phyloP scores from a whole-genome alignment of 75 land plant genomes.

The Pinus albicaulis region DNA sequence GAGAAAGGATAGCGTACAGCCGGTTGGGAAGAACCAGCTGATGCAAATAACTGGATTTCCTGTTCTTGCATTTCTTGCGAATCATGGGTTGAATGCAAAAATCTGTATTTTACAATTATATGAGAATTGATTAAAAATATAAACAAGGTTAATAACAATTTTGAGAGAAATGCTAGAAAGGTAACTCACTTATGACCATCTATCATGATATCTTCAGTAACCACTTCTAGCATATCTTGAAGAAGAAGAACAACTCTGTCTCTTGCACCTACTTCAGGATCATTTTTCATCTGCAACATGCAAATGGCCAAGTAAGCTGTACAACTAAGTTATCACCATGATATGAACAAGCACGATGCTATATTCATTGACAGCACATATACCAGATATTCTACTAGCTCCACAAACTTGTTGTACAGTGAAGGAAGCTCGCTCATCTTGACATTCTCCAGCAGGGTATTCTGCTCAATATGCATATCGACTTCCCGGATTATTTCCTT shows the following conservation, averaged over 20 bases:
- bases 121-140: not conserved
- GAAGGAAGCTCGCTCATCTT: slow-evolving; percentile 23
- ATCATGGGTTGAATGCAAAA: not conserved
- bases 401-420: slow-evolving; percentile 28
- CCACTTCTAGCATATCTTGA: slow-evolving; percentile 55
- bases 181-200: slow-evolving; percentile 14
- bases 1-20: not conserved
- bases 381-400: slow-evolving; percentile 33
- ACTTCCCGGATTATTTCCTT: slow-evolving; percentile 5
- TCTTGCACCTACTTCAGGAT: slow-evolving; percentile 1
- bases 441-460: slow-evolving; percentile 19
- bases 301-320: not conserved
- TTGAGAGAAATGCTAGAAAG: not conserved
- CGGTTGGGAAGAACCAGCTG: slow-evolving; percentile 10
- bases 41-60: too few species aligned
- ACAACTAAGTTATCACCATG: not conserved
- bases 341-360: not conserved
- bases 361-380: not conserved
- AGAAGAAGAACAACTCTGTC: slow-evolving; percentile 29
- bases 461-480: slow-evolving; percentile 9
- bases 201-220: slow-evolving; percentile 38
- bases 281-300: not conserved
- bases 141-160: not conserved
- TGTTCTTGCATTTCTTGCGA: not conserved
- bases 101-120: not conserved